Percentiles rank a stretch among this genome's conserved stretches.
phyloP scores from a whole-genome alignment of 139 green algal genomes.

The Coelastrella sp. region DNA sequence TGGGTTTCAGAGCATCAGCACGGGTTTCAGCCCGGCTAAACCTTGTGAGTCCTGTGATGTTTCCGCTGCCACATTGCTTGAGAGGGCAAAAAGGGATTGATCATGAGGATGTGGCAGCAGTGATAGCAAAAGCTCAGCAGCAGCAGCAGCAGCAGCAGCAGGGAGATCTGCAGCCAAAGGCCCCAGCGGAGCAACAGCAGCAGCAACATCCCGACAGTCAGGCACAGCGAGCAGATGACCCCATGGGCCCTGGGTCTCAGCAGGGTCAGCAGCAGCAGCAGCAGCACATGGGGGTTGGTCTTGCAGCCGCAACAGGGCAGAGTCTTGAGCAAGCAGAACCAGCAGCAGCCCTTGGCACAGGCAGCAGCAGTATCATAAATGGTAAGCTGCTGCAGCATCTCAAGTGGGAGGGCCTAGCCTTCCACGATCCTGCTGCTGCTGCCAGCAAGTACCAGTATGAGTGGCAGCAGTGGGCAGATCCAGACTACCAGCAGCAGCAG shows the following conservation, averaged over 20 bases:
- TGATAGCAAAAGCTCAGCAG: conserved; percentile 24
- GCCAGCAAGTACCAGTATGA: conserved; percentile 8
- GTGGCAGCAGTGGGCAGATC: neutral
- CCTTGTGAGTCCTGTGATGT: conserved; percentile 61
- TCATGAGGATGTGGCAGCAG: conserved; percentile 12
- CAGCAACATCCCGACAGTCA: neutral
- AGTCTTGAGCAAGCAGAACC: too few species aligned
- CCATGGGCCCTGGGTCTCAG: too few species aligned
- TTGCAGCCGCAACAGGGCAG: too few species aligned
- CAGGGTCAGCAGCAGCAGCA: neutral
- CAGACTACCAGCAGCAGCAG: conserved; percentile 22
- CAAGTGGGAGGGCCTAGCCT: neutral
- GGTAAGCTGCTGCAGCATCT: neutral
- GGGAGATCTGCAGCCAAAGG: neutral
- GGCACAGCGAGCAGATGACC: neutral
- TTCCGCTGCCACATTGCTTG: conserved; percentile 67
- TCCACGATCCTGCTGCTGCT: neutral
- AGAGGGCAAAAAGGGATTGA: neutral
- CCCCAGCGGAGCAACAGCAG: conserved; percentile 10
- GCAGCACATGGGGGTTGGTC: neutral
- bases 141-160: conserved; percentile 34
- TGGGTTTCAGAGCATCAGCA: conserved; percentile 56
- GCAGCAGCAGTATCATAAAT: neutral
- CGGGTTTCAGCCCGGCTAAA: conserved; percentile 60
- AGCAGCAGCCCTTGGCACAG: neutral